Percentiles rank a stretch among this genome's conserved stretches.
Conservation (phyloP, 2,329 filamentous ascomycete genomes). For the Apiospora marii region DNA sequence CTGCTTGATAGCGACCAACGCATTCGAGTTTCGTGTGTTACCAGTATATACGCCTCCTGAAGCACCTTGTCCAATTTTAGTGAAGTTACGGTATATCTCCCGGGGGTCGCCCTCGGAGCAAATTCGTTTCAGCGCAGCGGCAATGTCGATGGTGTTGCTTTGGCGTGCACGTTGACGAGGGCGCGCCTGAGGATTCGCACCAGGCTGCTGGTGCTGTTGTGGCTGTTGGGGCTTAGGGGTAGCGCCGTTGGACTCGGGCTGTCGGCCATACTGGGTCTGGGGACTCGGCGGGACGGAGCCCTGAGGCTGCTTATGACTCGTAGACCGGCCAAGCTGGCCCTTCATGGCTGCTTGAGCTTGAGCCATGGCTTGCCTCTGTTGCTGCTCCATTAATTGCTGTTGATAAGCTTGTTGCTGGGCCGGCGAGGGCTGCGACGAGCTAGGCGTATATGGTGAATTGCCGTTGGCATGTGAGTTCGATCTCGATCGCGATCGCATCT, state of each 20-base stretch:
- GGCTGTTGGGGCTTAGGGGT: conserved; percentile 38
- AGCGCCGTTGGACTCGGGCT: conserved; percentile 41
- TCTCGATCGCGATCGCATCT: conserved; percentile 71
- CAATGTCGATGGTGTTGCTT: conserved; percentile 82
- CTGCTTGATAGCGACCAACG: conserved; percentile 97
- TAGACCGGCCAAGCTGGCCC: conserved; percentile 73
- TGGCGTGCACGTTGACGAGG: conserved; percentile 81
- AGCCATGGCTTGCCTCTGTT: conserved; percentile 85
- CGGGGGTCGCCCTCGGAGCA: conserved; percentile 91
- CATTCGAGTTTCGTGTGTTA: conserved; percentile 82
- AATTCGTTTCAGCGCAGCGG: conserved; percentile 84
- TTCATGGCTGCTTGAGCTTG: conserved; percentile 80
- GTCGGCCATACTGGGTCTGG: conserved; percentile 51
- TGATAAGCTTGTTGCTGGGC: conserved; percentile 61
- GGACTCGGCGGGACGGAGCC: conserved; percentile 60
- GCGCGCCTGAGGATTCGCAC: conserved; percentile 59
- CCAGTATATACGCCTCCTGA: conserved; percentile 96
- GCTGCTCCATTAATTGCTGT: conserved; percentile 75
- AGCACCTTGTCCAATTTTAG: conserved; percentile 96
- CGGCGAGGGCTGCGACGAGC: conserved; percentile 49
- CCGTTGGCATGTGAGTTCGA: conserved; percentile 71
- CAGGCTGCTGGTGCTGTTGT: conserved; percentile 38
- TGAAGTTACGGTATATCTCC: conserved; percentile 84
- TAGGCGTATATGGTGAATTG: conserved; percentile 61
- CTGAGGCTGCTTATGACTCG: conserved; percentile 73